Percentiles rank a stretch among this genome's conserved stretches.
Evolutionary conservation across 2,329 filamentous ascomycete species (phyloP).

Genomic region (Talaromyces rugulosus): DNA sequence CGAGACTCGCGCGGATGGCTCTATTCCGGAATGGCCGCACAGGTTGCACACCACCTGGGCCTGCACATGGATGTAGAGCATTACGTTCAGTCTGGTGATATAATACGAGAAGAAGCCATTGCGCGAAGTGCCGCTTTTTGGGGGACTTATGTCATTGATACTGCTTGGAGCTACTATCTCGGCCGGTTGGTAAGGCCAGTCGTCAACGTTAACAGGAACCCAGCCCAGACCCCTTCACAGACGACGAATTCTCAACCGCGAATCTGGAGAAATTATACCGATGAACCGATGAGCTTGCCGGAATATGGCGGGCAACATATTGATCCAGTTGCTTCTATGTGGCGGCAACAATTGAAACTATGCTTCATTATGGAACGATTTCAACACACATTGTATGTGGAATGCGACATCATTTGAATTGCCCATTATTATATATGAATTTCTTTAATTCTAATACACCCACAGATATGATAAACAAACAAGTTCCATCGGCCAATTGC

Average conservation of each 20-base stretch:
- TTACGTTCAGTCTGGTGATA: conserved; percentile 19
- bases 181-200: conserved; percentile 14
- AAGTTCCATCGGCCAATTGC: conserved; percentile 13
- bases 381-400: conserved; percentile 15
- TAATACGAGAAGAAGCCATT: conserved; percentile 23
- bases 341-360: conserved; percentile 15
- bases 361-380: conserved; percentile 14
- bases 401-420: neutral
- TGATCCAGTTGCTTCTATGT: conserved; percentile 13
- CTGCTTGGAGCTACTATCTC: conserved; percentile 17
- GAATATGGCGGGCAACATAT: neutral
- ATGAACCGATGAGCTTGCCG: neutral
- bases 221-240: conserved; percentile 11
- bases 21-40: conserved; percentile 33
- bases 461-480: conserved; percentile 12
- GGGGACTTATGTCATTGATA: conserved; percentile 27
- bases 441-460: neutral
- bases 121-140: conserved; percentile 27
- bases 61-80: conserved; percentile 18
- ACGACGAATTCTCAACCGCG: neutral
- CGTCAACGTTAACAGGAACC: conserved; percentile 11
- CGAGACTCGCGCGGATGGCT: conserved; percentile 38
- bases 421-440: neutral
- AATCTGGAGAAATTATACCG: neutral
- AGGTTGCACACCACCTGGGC: conserved; percentile 31